Percentiles rank a stretch among this genome's conserved stretches.
Evolutionary conservation across 306 rosid species (phyloP).

Genomic region (Aeschynomene evenia): DNA sequence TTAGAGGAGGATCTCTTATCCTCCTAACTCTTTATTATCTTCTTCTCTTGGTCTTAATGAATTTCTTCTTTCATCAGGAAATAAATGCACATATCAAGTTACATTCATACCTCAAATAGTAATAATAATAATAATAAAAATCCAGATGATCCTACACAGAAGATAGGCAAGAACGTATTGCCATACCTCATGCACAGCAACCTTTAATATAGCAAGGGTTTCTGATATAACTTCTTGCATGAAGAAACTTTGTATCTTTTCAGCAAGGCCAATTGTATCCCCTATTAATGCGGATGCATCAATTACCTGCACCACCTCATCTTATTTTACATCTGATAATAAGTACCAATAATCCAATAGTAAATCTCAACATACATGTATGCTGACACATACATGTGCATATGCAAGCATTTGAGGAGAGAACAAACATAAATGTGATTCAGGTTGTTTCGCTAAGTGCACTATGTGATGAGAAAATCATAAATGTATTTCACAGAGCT

Average conservation of each 20-base stretch:
- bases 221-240: constrained; percentile 98
- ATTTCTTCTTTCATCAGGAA: background rate
- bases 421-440: background rate
- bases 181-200: constrained; percentile 72
- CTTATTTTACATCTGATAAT: constrained; percentile 21
- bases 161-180: constrained; percentile 14
- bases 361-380: background rate
- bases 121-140: background rate
- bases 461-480: too few relatives aligned
- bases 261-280: constrained; percentile 90
- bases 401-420: background rate
- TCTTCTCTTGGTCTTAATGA: background rate
- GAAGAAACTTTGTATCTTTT: constrained; percentile 97
- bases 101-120: constrained; percentile 12
- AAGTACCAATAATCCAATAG: constrained; percentile 19
- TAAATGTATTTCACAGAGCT: too few relatives aligned
- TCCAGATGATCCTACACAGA: background rate
- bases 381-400: background rate
- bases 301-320: constrained; percentile 67
- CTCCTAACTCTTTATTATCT: background rate
- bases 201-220: constrained; percentile 77
- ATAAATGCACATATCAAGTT: background rate
- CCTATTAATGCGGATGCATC: constrained; percentile 98
- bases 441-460: background rate
- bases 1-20: background rate